phyloP scores from a whole-genome alignment of 2,329 filamentous ascomycete species.

The Alternaria brassicae region DNA sequence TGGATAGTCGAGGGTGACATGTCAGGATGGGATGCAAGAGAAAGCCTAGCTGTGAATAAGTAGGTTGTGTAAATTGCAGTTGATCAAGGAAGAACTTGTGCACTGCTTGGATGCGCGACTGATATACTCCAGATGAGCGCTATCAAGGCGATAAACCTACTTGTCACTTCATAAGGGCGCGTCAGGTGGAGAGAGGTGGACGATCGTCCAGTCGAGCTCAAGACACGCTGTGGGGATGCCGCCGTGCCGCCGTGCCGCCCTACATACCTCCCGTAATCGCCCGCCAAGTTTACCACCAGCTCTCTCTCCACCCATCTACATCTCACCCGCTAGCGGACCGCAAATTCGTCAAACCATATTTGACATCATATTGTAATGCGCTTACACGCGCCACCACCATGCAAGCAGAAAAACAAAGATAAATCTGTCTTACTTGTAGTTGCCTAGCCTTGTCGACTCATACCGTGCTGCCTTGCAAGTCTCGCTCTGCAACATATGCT shows the following conservation, averaged over 20 bases:
- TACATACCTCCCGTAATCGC: too few relatives aligned
- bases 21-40: background rate
- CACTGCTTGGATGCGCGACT: background rate
- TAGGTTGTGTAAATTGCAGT: background rate
- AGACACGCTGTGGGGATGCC: background rate
- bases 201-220: background rate
- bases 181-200: background rate
- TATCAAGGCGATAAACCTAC: background rate
- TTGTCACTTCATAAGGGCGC: constrained; percentile 1
- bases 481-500: background rate
- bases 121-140: background rate
- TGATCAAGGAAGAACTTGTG: background rate
- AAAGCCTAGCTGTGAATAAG: constrained; percentile 1
- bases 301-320: background rate
- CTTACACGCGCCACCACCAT: background rate
- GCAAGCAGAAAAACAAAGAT: background rate
- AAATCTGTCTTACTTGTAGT: background rate
- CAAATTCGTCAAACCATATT: background rate
- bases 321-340: background rate
- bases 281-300: background rate
- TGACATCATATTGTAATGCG: background rate
- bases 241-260: too few relatives aligned
- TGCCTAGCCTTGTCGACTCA: background rate
- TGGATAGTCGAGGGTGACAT: constrained; percentile 47
- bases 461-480: background rate